Evolutionary conservation across 768 basidiomycete genomes (phyloP).

Genomic region (Lentinus brumalis): DNA sequence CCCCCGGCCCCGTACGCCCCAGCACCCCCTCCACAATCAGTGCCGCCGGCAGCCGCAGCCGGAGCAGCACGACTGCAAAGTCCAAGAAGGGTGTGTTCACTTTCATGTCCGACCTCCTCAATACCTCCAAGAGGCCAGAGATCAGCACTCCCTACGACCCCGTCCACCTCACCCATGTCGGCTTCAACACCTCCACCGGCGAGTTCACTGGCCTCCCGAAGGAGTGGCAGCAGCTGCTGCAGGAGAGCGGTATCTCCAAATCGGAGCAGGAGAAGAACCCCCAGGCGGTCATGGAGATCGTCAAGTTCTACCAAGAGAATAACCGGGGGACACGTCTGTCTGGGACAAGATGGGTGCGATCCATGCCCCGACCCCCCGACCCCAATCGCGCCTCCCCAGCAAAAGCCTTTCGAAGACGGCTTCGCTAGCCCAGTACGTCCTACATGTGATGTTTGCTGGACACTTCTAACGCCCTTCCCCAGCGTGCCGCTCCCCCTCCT

Average conservation of each 20-base stretch:
- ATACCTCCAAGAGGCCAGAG: conserved; percentile 75
- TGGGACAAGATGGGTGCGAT: conserved; percentile 75
- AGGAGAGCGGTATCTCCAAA: conserved; percentile 93
- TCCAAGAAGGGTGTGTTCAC: conserved; percentile 64
- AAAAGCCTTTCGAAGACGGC: conserved; percentile 43
- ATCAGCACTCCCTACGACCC: conserved; percentile 99
- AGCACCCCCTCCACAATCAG: conserved; percentile 20
- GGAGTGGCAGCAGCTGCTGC: conserved; percentile 97
- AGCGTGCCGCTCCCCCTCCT: conserved; percentile 44
- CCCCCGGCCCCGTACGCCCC: conserved; percentile 14
- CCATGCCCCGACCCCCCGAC: conserved; percentile 26
- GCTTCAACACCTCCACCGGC: conserved; percentile 97
- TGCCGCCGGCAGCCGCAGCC: conserved; percentile 38
- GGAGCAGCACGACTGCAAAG: conserved; percentile 46
- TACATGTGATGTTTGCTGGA: not conserved
- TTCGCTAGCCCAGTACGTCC: conserved; percentile 59
- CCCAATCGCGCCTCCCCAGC: conserved; percentile 7
- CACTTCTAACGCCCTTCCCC: conserved; percentile 15
- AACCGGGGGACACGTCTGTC: conserved; percentile 53
- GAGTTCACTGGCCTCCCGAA: conserved; percentile 98
- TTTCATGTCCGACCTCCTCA: conserved; percentile 76
- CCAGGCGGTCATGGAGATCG: conserved; percentile 97
- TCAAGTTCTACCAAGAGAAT: conserved; percentile 96
- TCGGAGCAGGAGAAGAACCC: conserved; percentile 97
- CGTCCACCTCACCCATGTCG: conserved; percentile 98